Conservation (phyloP, 805 yeast species). For the Kodamaea lidongshanica region DNA sequence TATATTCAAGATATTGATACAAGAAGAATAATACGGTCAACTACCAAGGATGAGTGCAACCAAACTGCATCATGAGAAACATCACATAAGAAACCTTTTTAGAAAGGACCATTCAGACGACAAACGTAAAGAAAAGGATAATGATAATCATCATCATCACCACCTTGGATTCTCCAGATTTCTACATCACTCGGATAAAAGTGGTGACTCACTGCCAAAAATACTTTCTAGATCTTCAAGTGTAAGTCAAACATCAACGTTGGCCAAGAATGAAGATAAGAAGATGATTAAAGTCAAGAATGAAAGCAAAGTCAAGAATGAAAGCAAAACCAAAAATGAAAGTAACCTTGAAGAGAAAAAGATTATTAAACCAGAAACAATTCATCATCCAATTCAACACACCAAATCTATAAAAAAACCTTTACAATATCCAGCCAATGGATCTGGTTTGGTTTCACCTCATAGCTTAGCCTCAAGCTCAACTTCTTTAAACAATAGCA, state of each 20-base stretch:
- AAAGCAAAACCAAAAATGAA: slow-evolving; percentile 9
- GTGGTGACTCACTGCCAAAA: slow-evolving; percentile 1
- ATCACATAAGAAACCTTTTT: slow-evolving; percentile 19
- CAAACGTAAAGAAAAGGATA: no score
- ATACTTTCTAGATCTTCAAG: no score
- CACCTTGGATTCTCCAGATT: slow-evolving; percentile 15
- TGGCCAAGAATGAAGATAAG: no score
- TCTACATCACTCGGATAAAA: slow-evolving; percentile 15
- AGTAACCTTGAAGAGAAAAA: no score
- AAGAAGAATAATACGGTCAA: not conserved
- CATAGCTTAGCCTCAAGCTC: no score
- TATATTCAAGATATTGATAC: no score
- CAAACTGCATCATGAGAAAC: slow-evolving; percentile 10
- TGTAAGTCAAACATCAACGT: no score
- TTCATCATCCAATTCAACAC: slow-evolving; percentile 24
- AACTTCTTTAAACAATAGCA: no score
- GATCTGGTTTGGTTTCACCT: no score
- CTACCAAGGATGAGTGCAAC: slow-evolving; percentile 6
- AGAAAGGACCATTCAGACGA: slow-evolving; percentile 12
- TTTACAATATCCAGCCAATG: no score
- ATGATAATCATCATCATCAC: slow-evolving; percentile 11
- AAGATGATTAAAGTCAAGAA: no score
- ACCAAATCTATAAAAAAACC: no score
- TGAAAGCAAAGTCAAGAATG: slow-evolving; percentile 1
- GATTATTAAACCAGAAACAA: slow-evolving; percentile 27